Evolutionary conservation across 192 early-diverging fungal species (phyloP).

Genomic region (Coemansia sp.): DNA sequence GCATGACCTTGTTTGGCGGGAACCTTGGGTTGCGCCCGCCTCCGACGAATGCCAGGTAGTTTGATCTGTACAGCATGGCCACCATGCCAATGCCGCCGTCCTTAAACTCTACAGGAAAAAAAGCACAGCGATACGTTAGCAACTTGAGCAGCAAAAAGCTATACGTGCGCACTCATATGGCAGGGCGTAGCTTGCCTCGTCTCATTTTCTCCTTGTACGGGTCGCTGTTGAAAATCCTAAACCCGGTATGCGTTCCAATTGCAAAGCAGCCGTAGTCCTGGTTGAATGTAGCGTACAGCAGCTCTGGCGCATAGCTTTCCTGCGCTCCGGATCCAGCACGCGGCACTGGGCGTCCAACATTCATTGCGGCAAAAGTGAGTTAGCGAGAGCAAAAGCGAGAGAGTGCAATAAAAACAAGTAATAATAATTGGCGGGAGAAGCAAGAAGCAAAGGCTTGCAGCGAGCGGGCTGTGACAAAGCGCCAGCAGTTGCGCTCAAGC

Average conservation of each 20-base stretch:
- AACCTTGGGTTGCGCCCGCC: slow-evolving; percentile 83
- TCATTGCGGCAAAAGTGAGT: slow-evolving; percentile 19
- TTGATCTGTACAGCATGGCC: slow-evolving; percentile 84
- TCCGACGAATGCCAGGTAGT: slow-evolving; percentile 86
- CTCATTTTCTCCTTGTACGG: slow-evolving; percentile 84
- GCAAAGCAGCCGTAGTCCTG: slow-evolving; percentile 87
- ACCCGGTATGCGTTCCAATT: slow-evolving; percentile 78
- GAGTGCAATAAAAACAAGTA: background rate
- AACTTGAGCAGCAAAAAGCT: background rate
- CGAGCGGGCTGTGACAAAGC: no score
- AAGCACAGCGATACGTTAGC: background rate
- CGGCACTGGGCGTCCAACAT: slow-evolving; percentile 47
- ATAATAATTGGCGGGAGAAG: background rate
- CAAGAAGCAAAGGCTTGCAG: background rate
- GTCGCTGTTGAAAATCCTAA: slow-evolving; percentile 84
- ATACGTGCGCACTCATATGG: background rate
- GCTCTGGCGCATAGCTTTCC: slow-evolving; percentile 51
- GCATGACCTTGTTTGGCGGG: slow-evolving; percentile 84
- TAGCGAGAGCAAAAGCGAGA: background rate
- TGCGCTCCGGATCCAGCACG: slow-evolving; percentile 35
- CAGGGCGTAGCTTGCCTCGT: slow-evolving; percentile 34
- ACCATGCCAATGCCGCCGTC: slow-evolving; percentile 84
- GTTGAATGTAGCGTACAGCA: slow-evolving; percentile 82
- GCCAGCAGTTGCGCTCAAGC: background rate
- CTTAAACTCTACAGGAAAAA: slow-evolving; percentile 62